Conservation (phyloP, 208 protist species). For the Crithidia sp. region DNA sequence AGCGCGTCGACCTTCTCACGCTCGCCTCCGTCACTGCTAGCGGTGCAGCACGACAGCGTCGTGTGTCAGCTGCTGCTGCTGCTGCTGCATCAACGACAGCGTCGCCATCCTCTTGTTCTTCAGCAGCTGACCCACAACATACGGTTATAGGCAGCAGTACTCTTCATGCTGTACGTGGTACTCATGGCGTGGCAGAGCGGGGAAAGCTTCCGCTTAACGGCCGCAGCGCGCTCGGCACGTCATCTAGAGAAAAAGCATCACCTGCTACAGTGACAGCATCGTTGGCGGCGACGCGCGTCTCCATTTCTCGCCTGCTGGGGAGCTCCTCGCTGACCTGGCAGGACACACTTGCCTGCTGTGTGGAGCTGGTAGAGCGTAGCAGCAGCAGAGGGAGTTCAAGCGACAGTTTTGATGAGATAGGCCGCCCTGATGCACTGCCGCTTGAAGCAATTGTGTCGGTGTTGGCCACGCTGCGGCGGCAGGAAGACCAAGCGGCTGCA, state of each 20-base stretch:
- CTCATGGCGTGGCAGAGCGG: too few relatives aligned
- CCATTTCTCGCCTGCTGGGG: constrained; percentile 31
- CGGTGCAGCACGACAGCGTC: not conserved
- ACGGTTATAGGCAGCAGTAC: not conserved
- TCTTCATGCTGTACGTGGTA: not conserved
- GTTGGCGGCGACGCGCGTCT: constrained; percentile 15
- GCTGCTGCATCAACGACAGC: not conserved
- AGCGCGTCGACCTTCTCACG: constrained; percentile 22
- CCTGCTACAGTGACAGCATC: too few relatives aligned
- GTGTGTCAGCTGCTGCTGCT: not conserved
- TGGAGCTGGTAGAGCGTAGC: constrained; percentile 1
- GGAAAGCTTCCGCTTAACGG: too few relatives aligned
- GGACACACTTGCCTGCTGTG: constrained; percentile 21
- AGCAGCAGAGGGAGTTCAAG: not conserved
- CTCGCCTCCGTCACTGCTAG: constrained; percentile 18
- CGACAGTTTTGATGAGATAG: too few relatives aligned
- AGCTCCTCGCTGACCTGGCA: constrained; percentile 19
- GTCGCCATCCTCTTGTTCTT: too few relatives aligned
- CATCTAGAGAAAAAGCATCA: too few relatives aligned
- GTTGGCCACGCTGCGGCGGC: constrained; percentile 19
- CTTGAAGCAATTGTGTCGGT: constrained; percentile 22
- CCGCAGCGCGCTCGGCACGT: too few relatives aligned
- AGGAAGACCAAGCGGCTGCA: not conserved
- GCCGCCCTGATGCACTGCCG: not conserved
- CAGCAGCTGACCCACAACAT: too few relatives aligned